Evolutionary conservation across 176 grass and related monocot genomes (phyloP), one percentile per base, ranked within the genome.

Genomic region (Musa acuminata): DNA sequence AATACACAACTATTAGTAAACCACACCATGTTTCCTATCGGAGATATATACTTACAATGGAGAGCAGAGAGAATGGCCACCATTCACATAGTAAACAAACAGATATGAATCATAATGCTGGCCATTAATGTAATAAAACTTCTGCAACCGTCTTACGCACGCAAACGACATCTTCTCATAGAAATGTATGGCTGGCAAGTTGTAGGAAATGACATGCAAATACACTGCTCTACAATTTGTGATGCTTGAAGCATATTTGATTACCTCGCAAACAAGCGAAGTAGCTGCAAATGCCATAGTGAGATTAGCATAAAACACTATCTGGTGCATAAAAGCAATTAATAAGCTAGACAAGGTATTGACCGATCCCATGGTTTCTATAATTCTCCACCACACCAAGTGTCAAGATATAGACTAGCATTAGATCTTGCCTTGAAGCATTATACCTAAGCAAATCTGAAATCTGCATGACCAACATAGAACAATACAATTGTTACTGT

Each of bases 171-270:
- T 99, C 82, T 99, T 99, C 79, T 94, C 91, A 76, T 99, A 99
- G 80, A 99, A 99, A 76, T 77, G 89, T 62, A 99, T 99, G 27
- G 95, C 95, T 80, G 88, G 90, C 60, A 89, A 91, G 73, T 99
- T 99, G 72, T 94, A 99, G 26, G 95, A 93, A 82, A 99, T 94
- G 79, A 99, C 90, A 93, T 99, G 95, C 59, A 99, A 85, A 81
- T 99, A 99, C 58, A 99, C 90, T 74, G 85, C 95, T 81, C 88
- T 87, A 84, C 95, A 99, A 80, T 77, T 87, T 22, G 82, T 82
- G 81, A 99, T 93, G 67, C 90, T 99, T 57, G 80, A 75, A 48
- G 95, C 88, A 84, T 99, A 93, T 81, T 99, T 99, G 83, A 91
- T 89, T 79, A 94, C 95, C 81, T 99, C 90, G 25, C 77, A 77